These are phyloP conservation scores for Ceriops tagal DNA, from an alignment of 345 rosid species.

Conservation along the genomic window DNA sequence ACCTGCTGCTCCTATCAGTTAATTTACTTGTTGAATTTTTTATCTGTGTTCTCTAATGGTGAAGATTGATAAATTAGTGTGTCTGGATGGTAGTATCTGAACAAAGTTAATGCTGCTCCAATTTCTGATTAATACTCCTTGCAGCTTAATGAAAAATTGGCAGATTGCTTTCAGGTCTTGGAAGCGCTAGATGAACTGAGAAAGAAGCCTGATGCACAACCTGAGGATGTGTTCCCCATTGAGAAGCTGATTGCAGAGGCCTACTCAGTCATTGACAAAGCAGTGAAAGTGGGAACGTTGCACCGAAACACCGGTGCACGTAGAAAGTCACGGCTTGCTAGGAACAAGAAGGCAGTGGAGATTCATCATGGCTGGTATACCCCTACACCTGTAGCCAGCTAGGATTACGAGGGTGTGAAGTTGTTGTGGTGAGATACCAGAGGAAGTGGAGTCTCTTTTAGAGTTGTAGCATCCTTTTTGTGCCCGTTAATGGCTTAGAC, in stretches of 20 bases:
- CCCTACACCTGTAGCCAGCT: slow-evolving; percentile 36
- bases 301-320: slow-evolving; percentile 82
- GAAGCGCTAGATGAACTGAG: slow-evolving; percentile 64
- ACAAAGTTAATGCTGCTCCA: background rate
- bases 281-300: slow-evolving; percentile 62
- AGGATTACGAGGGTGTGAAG: slow-evolving; percentile 2
- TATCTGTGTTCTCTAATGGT: background rate
- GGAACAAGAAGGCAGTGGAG: slow-evolving; percentile 83
- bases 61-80: background rate
- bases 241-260: slow-evolving; percentile 89
- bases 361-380: slow-evolving; percentile 88
- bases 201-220: slow-evolving; percentile 78
- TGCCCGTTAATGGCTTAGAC: no score
- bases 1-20: background rate
- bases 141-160: background rate
- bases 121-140: background rate
- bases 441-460: no score
- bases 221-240: slow-evolving; percentile 60
- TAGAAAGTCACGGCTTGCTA: slow-evolving; percentile 83
- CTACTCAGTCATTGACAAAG: slow-evolving; percentile 81
- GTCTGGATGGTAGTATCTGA: background rate
- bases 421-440: no score
- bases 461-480: no score
- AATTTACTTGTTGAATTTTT: background rate
- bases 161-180: slow-evolving; percentile 51